These are phyloP conservation scores for Nemania bipapillata DNA, from an alignment of 2,329 filamentous ascomycete genomes.

Conservation along the genomic window DNA sequence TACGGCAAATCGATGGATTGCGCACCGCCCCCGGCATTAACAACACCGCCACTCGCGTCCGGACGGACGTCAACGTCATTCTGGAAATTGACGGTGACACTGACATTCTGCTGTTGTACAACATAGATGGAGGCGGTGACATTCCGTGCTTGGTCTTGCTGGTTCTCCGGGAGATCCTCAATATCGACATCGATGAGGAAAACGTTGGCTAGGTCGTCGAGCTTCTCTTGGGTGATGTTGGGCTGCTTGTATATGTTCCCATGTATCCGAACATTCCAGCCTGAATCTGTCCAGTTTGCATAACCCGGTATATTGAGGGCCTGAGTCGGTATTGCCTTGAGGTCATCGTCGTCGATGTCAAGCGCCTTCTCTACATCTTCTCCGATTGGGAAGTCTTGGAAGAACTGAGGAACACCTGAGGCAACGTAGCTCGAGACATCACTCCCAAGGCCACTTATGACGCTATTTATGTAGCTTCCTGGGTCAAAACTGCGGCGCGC, in stretches of 20 bases:
- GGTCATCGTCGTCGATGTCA: conserved; percentile 66
- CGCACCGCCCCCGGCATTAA: conserved; percentile 64
- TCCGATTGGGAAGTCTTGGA: conserved; percentile 73
- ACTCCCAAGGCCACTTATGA: conserved; percentile 64
- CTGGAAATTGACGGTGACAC: conserved; percentile 70
- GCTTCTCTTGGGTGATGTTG: conserved; percentile 70
- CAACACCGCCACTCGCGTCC: conserved; percentile 64
- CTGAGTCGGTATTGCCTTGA: conserved; percentile 73
- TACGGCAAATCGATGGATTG: conserved; percentile 73
- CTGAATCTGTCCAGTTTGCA: conserved; percentile 80
- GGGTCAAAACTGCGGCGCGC: conserved; percentile 57
- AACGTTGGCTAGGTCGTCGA: conserved; percentile 75
- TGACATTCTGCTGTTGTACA: conserved; percentile 74
- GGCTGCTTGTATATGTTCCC: conserved; percentile 86
- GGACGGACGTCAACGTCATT: conserved; percentile 60
- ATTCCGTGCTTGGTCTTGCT: conserved; percentile 77
- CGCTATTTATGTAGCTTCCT: conserved; percentile 62
- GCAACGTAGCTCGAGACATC: conserved; percentile 69
- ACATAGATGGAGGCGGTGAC: conserved; percentile 78
- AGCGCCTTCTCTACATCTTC: conserved; percentile 69
- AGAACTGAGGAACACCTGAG: conserved; percentile 74
- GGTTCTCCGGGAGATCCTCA: conserved; percentile 64
- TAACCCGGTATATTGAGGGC: conserved; percentile 76
- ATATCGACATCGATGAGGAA: conserved; percentile 75
- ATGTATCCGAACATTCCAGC: conserved; percentile 80